Percentiles rank a stretch among this genome's conserved stretches.
phyloP scores from a whole-genome alignment of 139 green algal genomes.

The Klebsormidium nitens region DNA sequence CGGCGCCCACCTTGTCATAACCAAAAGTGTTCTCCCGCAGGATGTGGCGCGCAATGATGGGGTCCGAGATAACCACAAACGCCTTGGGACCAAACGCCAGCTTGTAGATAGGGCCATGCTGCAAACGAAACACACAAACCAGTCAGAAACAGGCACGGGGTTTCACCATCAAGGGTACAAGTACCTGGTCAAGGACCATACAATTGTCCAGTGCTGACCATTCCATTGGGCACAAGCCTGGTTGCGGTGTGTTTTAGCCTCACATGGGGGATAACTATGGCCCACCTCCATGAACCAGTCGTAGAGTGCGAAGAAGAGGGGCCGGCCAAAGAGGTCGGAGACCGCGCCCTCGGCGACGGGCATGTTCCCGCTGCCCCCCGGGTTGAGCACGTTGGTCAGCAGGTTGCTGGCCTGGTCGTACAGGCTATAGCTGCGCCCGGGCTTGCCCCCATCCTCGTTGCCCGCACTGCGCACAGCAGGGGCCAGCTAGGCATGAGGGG shows the following conservation, averaged over 20 bases:
- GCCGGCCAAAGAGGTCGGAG: conserved; percentile 81
- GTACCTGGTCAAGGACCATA: too few relatives aligned
- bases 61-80: conserved; percentile 97
- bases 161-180: too few relatives aligned
- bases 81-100: conserved; percentile 96
- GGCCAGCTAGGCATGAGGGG: too few relatives aligned
- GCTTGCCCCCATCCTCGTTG: too few relatives aligned
- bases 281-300: conserved; percentile 69
- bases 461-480: too few relatives aligned
- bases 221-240: too few relatives aligned
- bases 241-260: too few relatives aligned
- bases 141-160: too few relatives aligned
- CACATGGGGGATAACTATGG: too few relatives aligned
- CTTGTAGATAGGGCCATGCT: conserved; percentile 85
- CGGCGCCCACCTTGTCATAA: conserved; percentile 71
- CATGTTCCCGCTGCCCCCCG: conserved; percentile 24
- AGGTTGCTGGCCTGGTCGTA: conserved; percentile 27
- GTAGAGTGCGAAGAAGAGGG: conserved; percentile 92
- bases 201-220: too few relatives aligned
- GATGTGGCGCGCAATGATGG: conserved; percentile 81
- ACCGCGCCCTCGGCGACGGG: conserved; percentile 73
- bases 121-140: background rate
- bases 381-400: conserved; percentile 22
- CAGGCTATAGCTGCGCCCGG: too few relatives aligned
- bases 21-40: conserved; percentile 87